A percentile compares a stretch with the other conserved stretches of the same genome.
These are phyloP conservation scores for Hymenoscyphus scutula DNA, from an alignment of 2,329 filamentous ascomycete genomes.

Conservation along the genomic window DNA sequence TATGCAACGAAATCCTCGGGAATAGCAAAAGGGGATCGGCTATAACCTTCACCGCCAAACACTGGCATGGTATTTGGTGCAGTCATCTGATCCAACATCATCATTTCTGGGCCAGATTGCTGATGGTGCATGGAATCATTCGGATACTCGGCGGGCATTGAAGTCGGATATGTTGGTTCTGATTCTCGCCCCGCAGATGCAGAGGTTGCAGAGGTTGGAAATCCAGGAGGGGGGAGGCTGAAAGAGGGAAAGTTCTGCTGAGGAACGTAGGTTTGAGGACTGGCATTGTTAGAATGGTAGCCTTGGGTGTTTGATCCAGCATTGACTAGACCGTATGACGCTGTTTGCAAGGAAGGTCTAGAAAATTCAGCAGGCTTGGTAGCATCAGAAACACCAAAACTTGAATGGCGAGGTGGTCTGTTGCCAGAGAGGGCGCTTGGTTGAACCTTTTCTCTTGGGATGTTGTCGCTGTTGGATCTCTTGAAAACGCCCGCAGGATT, in stretches of 20 bases:
- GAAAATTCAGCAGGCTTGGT: constrained; percentile 39
- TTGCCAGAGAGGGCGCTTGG: constrained; percentile 18
- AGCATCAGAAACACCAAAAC: constrained; percentile 33
- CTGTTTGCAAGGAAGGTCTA: constrained; percentile 47
- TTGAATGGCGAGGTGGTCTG: constrained; percentile 31
- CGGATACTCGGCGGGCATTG: constrained; percentile 34
- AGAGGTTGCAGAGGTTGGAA: constrained; percentile 42
- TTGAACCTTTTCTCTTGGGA: constrained; percentile 25
- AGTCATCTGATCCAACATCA: constrained; percentile 61
- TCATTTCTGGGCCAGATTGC: constrained; percentile 48
- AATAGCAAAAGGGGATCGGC: constrained; percentile 82
- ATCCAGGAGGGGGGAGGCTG: constrained; percentile 60
- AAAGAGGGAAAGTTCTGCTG: constrained; percentile 63
- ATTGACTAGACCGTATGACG: constrained; percentile 51
- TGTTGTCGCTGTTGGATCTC: constrained; percentile 35
- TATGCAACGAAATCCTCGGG: constrained; percentile 85
- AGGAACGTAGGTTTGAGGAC: constrained; percentile 50
- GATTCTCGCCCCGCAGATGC: constrained; percentile 29
- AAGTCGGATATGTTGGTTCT: constrained; percentile 33
- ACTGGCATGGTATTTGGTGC: constrained; percentile 73
- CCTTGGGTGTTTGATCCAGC: constrained; percentile 50
- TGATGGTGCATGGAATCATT: constrained; percentile 37
- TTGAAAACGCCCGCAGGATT: constrained; percentile 28
- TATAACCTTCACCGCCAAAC: constrained; percentile 80
- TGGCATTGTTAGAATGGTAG: constrained; percentile 44